Base-by-base conservation (phyloP, 805 yeast species). In the Myxozyma geophila region DNA sequence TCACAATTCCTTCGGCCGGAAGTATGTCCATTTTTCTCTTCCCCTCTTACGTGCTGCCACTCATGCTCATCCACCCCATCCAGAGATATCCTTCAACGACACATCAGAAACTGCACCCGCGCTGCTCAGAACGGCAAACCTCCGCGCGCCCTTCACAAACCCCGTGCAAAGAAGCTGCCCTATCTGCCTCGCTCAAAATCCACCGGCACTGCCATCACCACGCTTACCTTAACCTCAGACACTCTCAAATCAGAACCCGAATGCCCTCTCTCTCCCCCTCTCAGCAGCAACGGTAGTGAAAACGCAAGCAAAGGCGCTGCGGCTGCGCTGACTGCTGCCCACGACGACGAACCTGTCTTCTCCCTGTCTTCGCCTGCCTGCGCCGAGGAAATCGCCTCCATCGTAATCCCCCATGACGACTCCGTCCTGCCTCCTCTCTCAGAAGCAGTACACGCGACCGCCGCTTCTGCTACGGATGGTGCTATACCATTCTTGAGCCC, bases 1-100 rank as follows among this genome's bases (percentile, higher is more conserved):
- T 51, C 49, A 58, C 19, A 55, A 64, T 39, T 41, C 59, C 21
- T 67, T 67, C 44, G 56, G 62, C 19, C 68, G 70, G 35, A 64
- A 64, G 52, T 66, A 62, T 28, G 57, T 62, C 28, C 28, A 28
- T 5, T 5, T 28, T 2, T 28, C 28, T 19, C 13, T 15, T 35
- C 28, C 13, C 17, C n/a, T 8, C 7, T 10, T 10, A 6, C 17
- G 39, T 48, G 9, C 28, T 7, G 12, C 37, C 10, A 36, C 57
- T 28, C 7, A 28, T 23, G 37, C 21, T 40, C 6, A 7, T 15
- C 37, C 21, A 21, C 9, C 15, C 17, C 28, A 21, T 23, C 2
- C 48, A 53, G 57, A 36, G 57, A 53, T 21, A 53, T 53, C 48
- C 39, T 53, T 2, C 57, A 53, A 21, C 57, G 57, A 17, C 57